A percentile compares a stretch with the other conserved stretches of the same genome.
Conservation (phyloP, 2,329 filamentous ascomycete genomes). For the Exophiala mesophila region DNA sequence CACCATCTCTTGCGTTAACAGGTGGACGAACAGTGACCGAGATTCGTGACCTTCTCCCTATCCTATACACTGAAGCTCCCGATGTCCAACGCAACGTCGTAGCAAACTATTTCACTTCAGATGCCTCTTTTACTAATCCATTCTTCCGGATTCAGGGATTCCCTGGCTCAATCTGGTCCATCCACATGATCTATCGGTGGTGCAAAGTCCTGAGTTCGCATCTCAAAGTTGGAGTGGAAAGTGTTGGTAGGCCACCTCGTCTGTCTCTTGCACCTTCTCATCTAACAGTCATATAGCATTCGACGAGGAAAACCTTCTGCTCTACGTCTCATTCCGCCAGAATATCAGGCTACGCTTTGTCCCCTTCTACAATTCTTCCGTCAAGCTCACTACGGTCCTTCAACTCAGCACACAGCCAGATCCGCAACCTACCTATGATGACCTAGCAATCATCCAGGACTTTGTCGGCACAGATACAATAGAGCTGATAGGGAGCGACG, state of each 20-base stretch:
- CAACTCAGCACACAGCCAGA: slow-evolving; percentile 52
- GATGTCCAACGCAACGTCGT: slow-evolving; percentile 61
- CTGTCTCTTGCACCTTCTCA: neutral
- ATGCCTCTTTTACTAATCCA: slow-evolving; percentile 71
- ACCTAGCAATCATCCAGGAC: slow-evolving; percentile 20
- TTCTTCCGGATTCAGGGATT: slow-evolving; percentile 64
- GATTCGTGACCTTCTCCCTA: slow-evolving; percentile 61
- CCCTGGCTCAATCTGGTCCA: slow-evolving; percentile 59
- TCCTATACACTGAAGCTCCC: slow-evolving; percentile 63
- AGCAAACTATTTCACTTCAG: slow-evolving; percentile 65
- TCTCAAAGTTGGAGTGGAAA: slow-evolving; percentile 63
- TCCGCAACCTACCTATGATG: slow-evolving; percentile 40
- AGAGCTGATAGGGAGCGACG: neutral
- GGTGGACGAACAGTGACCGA: slow-evolving; percentile 34
- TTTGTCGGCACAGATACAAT: neutral
- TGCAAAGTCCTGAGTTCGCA: slow-evolving; percentile 77
- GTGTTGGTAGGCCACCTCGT: slow-evolving; percentile 43
- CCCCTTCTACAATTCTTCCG: slow-evolving; percentile 66
- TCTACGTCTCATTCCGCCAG: slow-evolving; percentile 71
- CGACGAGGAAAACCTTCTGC: slow-evolving; percentile 59
- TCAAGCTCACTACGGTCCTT: slow-evolving; percentile 64
- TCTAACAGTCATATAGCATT: slow-evolving; percentile 48
- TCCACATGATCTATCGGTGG: slow-evolving; percentile 71
- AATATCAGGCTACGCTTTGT: slow-evolving; percentile 72
- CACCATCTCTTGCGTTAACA: neutral